Percentiles rank a stretch among this genome's conserved stretches.
These are phyloP conservation scores for Candida xiaguanensis DNA, from an alignment of 805 yeast species.

Conservation along the genomic window DNA sequence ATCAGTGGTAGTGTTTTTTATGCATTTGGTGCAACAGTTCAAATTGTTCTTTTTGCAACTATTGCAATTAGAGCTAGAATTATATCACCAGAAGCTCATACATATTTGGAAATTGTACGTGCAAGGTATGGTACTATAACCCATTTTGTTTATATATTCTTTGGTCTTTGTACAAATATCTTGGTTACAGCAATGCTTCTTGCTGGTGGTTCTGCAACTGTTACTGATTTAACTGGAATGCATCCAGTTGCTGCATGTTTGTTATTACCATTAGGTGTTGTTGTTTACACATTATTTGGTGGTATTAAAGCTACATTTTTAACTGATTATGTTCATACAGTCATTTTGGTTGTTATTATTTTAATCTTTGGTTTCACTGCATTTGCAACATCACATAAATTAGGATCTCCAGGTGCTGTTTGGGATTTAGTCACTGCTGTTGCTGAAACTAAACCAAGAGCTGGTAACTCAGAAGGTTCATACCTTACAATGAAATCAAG, in stretches of 20 bases:
- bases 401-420: slow-evolving; percentile 82
- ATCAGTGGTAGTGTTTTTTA: slow-evolving; percentile 77
- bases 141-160: slow-evolving; percentile 67
- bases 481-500: slow-evolving; percentile 84
- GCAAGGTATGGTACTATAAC: slow-evolving; percentile 77
- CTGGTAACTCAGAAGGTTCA: slow-evolving; percentile 82
- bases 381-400: slow-evolving; percentile 60
- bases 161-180: slow-evolving; percentile 83
- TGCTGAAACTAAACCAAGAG: slow-evolving; percentile 60
- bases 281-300: slow-evolving; percentile 40
- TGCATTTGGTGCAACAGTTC: slow-evolving; percentile 90
- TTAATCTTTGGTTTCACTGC: slow-evolving; percentile 78
- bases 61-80: slow-evolving; percentile 86
- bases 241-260: slow-evolving; percentile 77
- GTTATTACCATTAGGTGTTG: slow-evolving; percentile 77
- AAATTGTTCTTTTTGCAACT: slow-evolving; percentile 80
- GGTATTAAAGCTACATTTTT: slow-evolving; percentile 46
- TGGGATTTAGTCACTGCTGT: slow-evolving; percentile 68
- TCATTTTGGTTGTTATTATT: slow-evolving; percentile 68
- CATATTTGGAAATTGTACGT: slow-evolving; percentile 80
- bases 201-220: slow-evolving; percentile 87
- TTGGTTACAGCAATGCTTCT: slow-evolving; percentile 89
- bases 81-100: slow-evolving; percentile 88
- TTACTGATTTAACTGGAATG: slow-evolving; percentile 74
- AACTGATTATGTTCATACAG: slow-evolving; percentile 43